A percentile compares a stretch with the other conserved stretches of the same genome.
These are phyloP conservation scores for Musa balbisiana DNA, from an alignment of 202 grass and related monocot genomes.

Conservation along the genomic window DNA sequence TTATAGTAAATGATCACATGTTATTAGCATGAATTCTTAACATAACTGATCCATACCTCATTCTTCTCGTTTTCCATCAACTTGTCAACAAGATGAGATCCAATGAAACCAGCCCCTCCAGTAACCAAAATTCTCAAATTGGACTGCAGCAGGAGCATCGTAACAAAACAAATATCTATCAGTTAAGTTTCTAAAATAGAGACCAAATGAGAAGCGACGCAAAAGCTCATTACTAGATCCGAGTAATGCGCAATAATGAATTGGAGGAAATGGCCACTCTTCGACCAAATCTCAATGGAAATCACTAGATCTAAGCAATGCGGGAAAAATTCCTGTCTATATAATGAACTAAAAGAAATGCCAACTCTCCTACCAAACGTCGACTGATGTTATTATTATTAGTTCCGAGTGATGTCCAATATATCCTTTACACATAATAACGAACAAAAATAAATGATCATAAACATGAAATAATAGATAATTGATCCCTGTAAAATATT, in stretches of 20 bases:
- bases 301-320: neutral
- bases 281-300: neutral
- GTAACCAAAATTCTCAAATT: conserved; percentile 95
- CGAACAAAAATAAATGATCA: neutral
- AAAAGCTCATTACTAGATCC: neutral
- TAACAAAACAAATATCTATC: neutral
- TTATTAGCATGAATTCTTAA: no score
- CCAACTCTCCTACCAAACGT: neutral
- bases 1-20: no score
- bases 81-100: conserved; percentile 95
- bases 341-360: neutral
- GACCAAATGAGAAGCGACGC: neutral
- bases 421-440: no score
- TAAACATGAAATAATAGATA: neutral
- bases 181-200: neutral
- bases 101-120: conserved; percentile 97
- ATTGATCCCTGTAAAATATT: conserved; percentile 11
- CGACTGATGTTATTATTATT: neutral
- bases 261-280: neutral
- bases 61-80: conserved; percentile 99
- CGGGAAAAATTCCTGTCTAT: neutral
- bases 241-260: neutral
- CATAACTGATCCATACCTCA: conserved; percentile 44
- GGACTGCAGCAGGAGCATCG: conserved; percentile 39
- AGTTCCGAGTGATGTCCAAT: no score